Base-by-base conservation (phyloP, 305 asterid species). In the Caryopteris hybrid region DNA sequence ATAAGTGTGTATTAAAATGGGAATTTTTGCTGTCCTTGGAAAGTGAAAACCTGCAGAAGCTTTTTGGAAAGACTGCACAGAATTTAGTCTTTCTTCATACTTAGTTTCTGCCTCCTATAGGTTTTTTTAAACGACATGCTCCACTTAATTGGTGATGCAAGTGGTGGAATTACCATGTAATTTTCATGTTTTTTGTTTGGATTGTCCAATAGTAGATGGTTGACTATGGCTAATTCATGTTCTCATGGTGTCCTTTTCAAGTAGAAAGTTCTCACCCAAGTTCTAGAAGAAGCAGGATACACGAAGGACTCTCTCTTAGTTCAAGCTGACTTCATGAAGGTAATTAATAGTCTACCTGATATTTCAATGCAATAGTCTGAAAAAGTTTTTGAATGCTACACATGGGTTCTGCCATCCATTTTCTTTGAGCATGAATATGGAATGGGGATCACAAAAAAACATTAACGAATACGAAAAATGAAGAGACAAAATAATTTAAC, bases 271-370 rank as follows among this genome's bases (percentile, higher is more conserved):
- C 84, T 91, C 50, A 59, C 77, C 50, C 85, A 82, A 47, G 96
- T 91, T 84, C 95, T 89, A 22, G 95, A 85, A 82, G 97, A 91
- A 81, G 93, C 97, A 25, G 91, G 96, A 73, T 87, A 86, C 76
- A 58, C 74, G 36, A 85, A 81, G 79, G 90, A 84, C 74, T 85
- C 93, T 51, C 31, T 82, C 29, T 74, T 89, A 50, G 83, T 80
- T 75, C 90, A 74, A 69, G 80, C 93, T 51, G 97, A 91, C 79
- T 91, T 87, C 83, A 75, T 87, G 75, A 87, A 85, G 96, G 95
- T 89, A 82, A 74, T 62, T 10, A 25, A 59, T 21, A 0, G 18
- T 65, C 33, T 16, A 39, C 43, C 8, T 41, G n/a, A 53, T 52
- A 33, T 54, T 41, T 39, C 50, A 18, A 20, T 8, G n/a, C 31